A percentile compares a stretch with the other conserved stretches of the same genome.
phyloP scores from a whole-genome alignment of 345 rosid genomes.

The Rhodamnia argentea region DNA sequence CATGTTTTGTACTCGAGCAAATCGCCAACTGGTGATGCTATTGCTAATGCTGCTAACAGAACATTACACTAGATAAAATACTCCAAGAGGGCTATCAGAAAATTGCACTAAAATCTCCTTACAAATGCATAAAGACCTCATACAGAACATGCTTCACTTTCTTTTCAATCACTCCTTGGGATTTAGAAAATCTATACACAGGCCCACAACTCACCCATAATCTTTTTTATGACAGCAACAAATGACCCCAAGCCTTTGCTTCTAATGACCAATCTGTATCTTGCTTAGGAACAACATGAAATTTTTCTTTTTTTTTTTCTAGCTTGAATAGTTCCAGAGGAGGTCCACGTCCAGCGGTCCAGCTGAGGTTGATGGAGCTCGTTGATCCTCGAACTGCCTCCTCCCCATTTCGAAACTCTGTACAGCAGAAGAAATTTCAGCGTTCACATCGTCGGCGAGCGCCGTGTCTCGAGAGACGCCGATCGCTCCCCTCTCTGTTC shows the following conservation, averaged over 20 bases:
- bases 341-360: conserved; percentile 34
- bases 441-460: conserved; percentile 31
- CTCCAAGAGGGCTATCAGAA: not conserved
- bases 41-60: not conserved
- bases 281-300: not conserved
- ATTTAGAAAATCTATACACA: not conserved
- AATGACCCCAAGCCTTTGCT: not conserved
- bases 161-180: not conserved
- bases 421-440: conserved; percentile 43
- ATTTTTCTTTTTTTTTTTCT: not conserved
- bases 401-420: conserved; percentile 39
- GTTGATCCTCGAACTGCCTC: conserved; percentile 32
- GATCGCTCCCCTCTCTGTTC: conserved; percentile 17
- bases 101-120: not conserved
- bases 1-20: not conserved
- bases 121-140: not conserved
- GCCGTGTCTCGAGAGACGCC: conserved; percentile 53
- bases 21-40: not conserved
- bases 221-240: not conserved
- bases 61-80: not conserved
- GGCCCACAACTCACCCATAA: not conserved
- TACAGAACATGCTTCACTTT: not conserved
- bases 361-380: conserved; percentile 37
- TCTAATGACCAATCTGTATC: not conserved
- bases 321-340: conserved; percentile 55